Evolutionary conservation across 2,329 filamentous ascomycete genomes (phyloP).

Genomic region (Ascochyta viciae-villosae): DNA sequence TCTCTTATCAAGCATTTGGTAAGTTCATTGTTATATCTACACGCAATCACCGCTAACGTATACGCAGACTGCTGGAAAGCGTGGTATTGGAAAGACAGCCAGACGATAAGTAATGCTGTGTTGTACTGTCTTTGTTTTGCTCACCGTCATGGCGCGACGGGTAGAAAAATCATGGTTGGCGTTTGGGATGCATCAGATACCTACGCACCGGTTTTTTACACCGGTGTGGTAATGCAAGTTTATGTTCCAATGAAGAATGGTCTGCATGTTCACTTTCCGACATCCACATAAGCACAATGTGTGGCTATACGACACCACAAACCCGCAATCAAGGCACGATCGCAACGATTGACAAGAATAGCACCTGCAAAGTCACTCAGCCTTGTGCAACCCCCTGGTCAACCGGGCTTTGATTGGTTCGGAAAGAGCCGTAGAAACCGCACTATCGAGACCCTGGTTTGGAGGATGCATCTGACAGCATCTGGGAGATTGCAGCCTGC

Average conservation of each 20-base stretch:
- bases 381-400: constrained; percentile 1
- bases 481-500: constrained; percentile 11
- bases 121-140: constrained; percentile 19
- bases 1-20: constrained; percentile 90
- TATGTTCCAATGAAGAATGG: constrained; percentile 13
- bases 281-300: not conserved
- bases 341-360: constrained; percentile 1
- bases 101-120: constrained; percentile 50
- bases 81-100: constrained; percentile 87
- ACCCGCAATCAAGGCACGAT: not conserved
- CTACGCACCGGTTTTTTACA: constrained; percentile 27
- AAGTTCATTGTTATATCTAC: constrained; percentile 51
- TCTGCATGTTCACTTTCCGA: not conserved
- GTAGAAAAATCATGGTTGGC: constrained; percentile 38
- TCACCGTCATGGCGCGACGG: constrained; percentile 17
- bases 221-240: constrained; percentile 32
- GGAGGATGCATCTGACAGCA: constrained; percentile 9
- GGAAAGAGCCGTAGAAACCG: not conserved
- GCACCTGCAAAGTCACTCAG: not conserved
- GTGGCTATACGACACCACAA: not conserved
- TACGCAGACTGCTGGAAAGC: constrained; percentile 81
- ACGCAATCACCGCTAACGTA: constrained; percentile 22
- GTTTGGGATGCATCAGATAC: constrained; percentile 44
- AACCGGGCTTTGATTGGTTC: not conserved
- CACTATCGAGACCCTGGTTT: not conserved